Percentiles rank a stretch among this genome's conserved stretches.
These are phyloP conservation scores for Acanthamoeba royreba DNA, from an alignment of 208 protist species.

Conservation along the genomic window DNA sequence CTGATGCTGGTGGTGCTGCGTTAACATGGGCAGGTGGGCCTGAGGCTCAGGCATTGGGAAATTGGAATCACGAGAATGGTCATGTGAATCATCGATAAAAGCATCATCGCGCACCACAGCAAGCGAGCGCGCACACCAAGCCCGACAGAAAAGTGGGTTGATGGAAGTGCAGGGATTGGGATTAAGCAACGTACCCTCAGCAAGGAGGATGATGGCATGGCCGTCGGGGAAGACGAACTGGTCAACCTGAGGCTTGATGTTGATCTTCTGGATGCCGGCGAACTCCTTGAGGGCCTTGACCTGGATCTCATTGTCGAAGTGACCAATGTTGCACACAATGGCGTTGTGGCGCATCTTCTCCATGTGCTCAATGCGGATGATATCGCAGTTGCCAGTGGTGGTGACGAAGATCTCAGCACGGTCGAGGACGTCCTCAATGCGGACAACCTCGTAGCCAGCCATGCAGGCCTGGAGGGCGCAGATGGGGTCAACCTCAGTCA, in stretches of 20 bases:
- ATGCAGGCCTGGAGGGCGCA: constrained; percentile 99
- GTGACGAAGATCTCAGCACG: constrained; percentile 97
- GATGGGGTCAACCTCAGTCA: constrained; percentile 99
- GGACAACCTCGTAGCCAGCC: constrained; percentile 94
- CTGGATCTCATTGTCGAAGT: constrained; percentile 99
- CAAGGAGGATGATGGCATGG: constrained; percentile 94
- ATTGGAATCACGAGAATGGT: neutral
- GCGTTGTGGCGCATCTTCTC: constrained; percentile 97
- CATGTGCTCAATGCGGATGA: constrained; percentile 97
- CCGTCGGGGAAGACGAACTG: constrained; percentile 94
- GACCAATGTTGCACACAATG: constrained; percentile 99
- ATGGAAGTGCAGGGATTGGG: neutral
- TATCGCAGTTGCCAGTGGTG: constrained; percentile 97
- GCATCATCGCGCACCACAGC: neutral
- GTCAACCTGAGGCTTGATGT: constrained; percentile 99
- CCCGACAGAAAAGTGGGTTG: neutral
- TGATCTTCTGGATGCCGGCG: constrained; percentile 89
- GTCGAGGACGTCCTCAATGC: constrained; percentile 91
- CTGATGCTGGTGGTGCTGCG: too few species aligned
- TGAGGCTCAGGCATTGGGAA: neutral
- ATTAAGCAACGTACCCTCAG: constrained; percentile 79
- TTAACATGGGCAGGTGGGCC: too few species aligned
- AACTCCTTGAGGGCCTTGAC: constrained; percentile 90
- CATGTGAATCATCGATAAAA: constrained; percentile 16
- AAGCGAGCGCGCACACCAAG: neutral